These are phyloP conservation scores for Fusarium mangiferae DNA, from an alignment of 2,329 filamentous ascomycete species.

Conservation along the genomic window DNA sequence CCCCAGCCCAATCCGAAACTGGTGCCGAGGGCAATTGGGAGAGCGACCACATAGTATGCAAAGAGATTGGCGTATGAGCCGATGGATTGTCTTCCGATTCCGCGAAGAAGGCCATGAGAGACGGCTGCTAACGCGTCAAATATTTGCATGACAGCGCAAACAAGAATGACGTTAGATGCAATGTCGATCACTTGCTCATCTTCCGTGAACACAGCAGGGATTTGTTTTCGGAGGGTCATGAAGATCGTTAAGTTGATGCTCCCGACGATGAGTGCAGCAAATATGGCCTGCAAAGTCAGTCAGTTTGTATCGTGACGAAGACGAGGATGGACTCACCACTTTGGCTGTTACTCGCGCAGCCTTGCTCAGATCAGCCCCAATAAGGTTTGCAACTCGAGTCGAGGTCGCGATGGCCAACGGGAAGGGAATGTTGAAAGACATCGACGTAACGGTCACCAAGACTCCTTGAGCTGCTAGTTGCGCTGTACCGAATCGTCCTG, in stretches of 20 bases:
- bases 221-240: constrained; percentile 70
- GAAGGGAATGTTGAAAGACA: constrained; percentile 91
- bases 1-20: constrained; percentile 81
- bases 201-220: constrained; percentile 78
- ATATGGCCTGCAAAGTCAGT: constrained; percentile 57
- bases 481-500: constrained; percentile 79
- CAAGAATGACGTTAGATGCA: constrained; percentile 74
- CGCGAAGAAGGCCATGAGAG: constrained; percentile 84
- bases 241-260: constrained; percentile 79
- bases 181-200: constrained; percentile 73
- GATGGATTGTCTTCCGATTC: constrained; percentile 84
- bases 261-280: constrained; percentile 73
- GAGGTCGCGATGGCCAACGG: constrained; percentile 87
- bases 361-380: constrained; percentile 81
- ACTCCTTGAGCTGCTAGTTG: constrained; percentile 88
- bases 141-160: constrained; percentile 88
- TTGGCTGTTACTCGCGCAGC: constrained; percentile 81
- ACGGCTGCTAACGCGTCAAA: constrained; percentile 82
- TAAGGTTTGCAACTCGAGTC: constrained; percentile 88
- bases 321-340: constrained; percentile 61
- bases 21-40: constrained; percentile 82
- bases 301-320: accelerated
- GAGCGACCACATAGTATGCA: constrained; percentile 85
- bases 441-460: constrained; percentile 76
- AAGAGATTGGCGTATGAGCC: constrained; percentile 87